These are phyloP conservation scores for Jamesozyma hellenica DNA, from an alignment of 805 yeast species.

Conservation along the genomic window DNA sequence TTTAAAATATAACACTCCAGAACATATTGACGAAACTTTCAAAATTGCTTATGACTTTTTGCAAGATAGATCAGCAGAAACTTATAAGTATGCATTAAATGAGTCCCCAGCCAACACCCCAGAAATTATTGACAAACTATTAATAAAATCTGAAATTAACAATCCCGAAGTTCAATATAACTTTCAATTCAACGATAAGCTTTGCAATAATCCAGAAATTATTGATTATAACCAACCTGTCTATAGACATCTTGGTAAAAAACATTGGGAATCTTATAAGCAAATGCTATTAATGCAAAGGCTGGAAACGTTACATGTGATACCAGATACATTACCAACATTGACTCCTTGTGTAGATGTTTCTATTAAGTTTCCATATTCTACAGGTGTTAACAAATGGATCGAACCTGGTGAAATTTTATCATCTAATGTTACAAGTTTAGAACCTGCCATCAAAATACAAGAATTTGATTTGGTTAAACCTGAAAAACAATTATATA, in stretches of 20 bases:
- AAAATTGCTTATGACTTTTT: conserved; percentile 55
- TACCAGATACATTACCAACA: conserved; percentile 92
- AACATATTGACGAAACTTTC: conserved; percentile 61
- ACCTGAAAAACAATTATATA: conserved; percentile 44
- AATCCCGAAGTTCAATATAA: conserved; percentile 84
- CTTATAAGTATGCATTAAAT: not conserved
- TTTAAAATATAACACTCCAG: conserved; percentile 55
- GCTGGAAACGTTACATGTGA: conserved; percentile 69
- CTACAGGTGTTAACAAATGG: conserved; percentile 53
- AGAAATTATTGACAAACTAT: conserved; percentile 28
- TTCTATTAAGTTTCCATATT: conserved; percentile 63
- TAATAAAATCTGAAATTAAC: conserved; percentile 53
- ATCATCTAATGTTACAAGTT: conserved; percentile 61
- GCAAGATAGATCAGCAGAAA: conserved; percentile 34
- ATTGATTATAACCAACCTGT: conserved; percentile 69
- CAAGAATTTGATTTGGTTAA: conserved; percentile 53
- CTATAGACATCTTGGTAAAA: conserved; percentile 57
- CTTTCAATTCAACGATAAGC: conserved; percentile 35
- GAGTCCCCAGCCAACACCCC: not conserved
- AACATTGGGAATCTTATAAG: conserved; percentile 62
- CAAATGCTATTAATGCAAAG: conserved; percentile 85
- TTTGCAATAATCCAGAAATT: conserved; percentile 32
- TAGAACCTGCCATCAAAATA: conserved; percentile 69
- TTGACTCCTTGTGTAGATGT: conserved; percentile 73
- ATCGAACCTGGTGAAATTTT: conserved; percentile 69